These are phyloP conservation scores for Mariannaea sp. DNA, from an alignment of 2,329 filamentous ascomycete genomes.

Conservation along the genomic window DNA sequence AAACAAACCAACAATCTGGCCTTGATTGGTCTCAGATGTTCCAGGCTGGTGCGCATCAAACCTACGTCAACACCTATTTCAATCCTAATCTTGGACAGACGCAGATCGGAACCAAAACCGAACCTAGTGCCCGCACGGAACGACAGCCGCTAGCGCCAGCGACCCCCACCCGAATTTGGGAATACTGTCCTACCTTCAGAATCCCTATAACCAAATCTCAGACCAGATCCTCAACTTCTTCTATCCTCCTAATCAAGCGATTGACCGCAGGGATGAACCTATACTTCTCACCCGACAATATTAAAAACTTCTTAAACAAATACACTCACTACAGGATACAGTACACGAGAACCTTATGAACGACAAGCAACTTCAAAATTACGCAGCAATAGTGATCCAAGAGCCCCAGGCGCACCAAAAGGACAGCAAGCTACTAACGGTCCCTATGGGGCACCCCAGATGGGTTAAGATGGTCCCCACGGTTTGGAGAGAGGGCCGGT, in stretches of 20 bases:
- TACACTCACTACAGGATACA: conserved; percentile 78
- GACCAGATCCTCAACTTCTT: conserved; percentile 62
- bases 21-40: conserved; percentile 82
- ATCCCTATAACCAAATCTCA: conserved; percentile 59
- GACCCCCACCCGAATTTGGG: conserved; percentile 53
- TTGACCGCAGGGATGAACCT: conserved; percentile 62
- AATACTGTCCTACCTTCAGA: conserved; percentile 52
- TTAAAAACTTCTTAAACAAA: conserved; percentile 72
- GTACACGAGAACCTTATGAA: conserved; percentile 18
- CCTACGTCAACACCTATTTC: conserved; percentile 66
- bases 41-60: conserved; percentile 71
- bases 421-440: conserved; percentile 5
- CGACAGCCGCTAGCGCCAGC: conserved; percentile 52
- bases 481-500: conserved; percentile 1
- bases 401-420: conserved; percentile 8
- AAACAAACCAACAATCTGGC: conserved; percentile 64
- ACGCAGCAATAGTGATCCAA: conserved; percentile 9
- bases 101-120: conserved; percentile 72
- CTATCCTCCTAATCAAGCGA: conserved; percentile 51
- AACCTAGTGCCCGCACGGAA: conserved; percentile 61
- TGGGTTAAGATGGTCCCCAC: conserved; percentile 12
- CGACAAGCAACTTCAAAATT: conserved; percentile 10
- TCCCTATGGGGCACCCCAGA: conserved; percentile 3
- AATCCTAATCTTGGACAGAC: conserved; percentile 69
- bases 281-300: conserved; percentile 69